Conservation (phyloP, 352 stramenopile genomes). For the Sclerospora graminicola region DNA sequence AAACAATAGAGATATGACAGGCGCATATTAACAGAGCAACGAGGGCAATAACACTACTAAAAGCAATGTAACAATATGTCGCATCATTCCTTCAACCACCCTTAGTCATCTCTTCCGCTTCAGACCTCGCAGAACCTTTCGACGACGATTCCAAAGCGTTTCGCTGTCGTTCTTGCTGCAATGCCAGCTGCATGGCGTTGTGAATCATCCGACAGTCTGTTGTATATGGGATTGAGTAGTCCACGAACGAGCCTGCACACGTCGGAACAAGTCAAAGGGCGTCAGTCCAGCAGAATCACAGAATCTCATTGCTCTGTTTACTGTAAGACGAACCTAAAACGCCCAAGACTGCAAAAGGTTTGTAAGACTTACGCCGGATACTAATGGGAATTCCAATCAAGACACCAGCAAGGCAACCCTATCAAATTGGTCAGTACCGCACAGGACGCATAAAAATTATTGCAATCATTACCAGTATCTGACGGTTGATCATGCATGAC, state of each 20-base stretch:
- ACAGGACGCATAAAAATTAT: no score
- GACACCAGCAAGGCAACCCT: conserved; percentile 75
- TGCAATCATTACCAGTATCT: conserved; percentile 44
- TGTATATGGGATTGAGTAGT: conserved; percentile 81
- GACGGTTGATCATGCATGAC: conserved; percentile 78
- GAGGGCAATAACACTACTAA: background rate
- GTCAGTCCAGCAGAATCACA: background rate
- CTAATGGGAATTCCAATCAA: conserved; percentile 76
- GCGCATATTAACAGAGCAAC: background rate
- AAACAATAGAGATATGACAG: no score
- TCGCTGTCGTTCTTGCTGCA: conserved; percentile 50
- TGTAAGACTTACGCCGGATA: conserved; percentile 73
- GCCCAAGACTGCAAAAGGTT: conserved; percentile 64
- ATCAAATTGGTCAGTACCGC: background rate
- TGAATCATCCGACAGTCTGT: conserved; percentile 71
- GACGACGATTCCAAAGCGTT: conserved; percentile 6
- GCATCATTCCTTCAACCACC: no score
- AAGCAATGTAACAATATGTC: no score
- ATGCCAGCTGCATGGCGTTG: conserved; percentile 59
- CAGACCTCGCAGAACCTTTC: background rate
- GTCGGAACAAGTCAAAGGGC: conserved; percentile 1
- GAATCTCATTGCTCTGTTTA: background rate
- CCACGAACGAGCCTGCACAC: conserved; percentile 61
- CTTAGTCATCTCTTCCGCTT: background rate
- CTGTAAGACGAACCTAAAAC: conserved; percentile 41